Conservation (phyloP, 169 alveolate genomes). For the Plasmodium adleri region DNA sequence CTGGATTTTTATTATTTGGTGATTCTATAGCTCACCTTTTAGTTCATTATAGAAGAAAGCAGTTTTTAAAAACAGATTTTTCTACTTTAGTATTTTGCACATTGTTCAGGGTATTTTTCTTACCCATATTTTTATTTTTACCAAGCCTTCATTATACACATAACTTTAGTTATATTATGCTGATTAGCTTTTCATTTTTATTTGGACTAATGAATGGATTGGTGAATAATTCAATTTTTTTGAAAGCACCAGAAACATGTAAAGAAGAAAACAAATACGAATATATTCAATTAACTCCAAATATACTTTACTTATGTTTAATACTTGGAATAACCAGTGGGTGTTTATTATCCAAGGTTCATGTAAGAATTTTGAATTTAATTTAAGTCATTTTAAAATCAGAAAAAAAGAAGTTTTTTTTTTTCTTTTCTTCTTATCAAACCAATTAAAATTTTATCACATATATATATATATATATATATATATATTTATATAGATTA, state of each 20-base stretch:
- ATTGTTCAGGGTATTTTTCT: not conserved
- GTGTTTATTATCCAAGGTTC: slow-evolving; percentile 1
- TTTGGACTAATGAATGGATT: slow-evolving; percentile 33
- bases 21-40: slow-evolving; percentile 33
- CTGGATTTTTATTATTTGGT: slow-evolving; percentile 27
- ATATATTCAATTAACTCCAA: slow-evolving; percentile 29
- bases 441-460: too few species aligned
- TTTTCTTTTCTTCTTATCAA: too few species aligned
- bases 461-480: too few species aligned
- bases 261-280: slow-evolving; percentile 10
- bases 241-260: slow-evolving; percentile 21
- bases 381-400: not conserved
- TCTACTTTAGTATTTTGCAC: not conserved
- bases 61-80: slow-evolving; percentile 14
- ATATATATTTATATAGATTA: too few species aligned
- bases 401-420: too few species aligned
- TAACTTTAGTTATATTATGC: not conserved
- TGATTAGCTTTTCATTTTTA: not conserved
- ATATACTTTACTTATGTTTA: slow-evolving; percentile 33
- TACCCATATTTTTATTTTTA: slow-evolving; percentile 18
- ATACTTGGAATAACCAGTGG: slow-evolving; percentile 27
- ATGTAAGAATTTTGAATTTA: slow-evolving; percentile 8
- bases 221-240: slow-evolving; percentile 11
- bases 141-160: not conserved
- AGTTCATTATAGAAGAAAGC: slow-evolving; percentile 11